phyloP scores from a whole-genome alignment of 2,329 filamentous ascomycete species.

The Ascochyta pisi region DNA sequence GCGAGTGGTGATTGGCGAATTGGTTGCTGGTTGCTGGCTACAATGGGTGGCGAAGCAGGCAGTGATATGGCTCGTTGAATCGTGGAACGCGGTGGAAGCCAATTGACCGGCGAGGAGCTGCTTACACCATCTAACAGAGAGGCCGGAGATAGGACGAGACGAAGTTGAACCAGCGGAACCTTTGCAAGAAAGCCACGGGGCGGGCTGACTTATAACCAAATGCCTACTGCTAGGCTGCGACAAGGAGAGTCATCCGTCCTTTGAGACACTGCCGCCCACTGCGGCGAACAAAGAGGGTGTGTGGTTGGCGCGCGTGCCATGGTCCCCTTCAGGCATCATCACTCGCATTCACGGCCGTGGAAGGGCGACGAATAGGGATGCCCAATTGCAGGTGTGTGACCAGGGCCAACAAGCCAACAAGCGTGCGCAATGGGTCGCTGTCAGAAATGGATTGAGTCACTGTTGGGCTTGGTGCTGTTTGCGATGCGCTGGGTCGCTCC shows the following conservation, averaged over 20 bases:
- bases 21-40: constrained; percentile 12
- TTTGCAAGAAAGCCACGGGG: constrained; percentile 32
- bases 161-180: constrained; percentile 29
- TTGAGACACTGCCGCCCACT: constrained; percentile 22
- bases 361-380: constrained; percentile 38
- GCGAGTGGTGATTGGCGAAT: constrained; percentile 14
- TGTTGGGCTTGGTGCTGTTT: constrained; percentile 25
- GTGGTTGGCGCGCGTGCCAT: constrained; percentile 28
- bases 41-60: constrained; percentile 33
- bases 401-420: constrained; percentile 29
- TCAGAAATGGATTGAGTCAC: constrained; percentile 36
- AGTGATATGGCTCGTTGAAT: constrained; percentile 29
- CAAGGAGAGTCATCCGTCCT: constrained; percentile 22
- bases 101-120: constrained; percentile 36
- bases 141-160: constrained; percentile 38
- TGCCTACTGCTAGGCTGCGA: constrained; percentile 18
- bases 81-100: constrained; percentile 44
- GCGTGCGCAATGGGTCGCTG: constrained; percentile 27
- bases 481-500: constrained; percentile 24
- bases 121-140: constrained; percentile 35
- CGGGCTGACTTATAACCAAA: constrained; percentile 34
- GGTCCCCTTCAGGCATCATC: constrained; percentile 30
- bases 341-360: constrained; percentile 30
- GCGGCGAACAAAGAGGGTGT: constrained; percentile 33
- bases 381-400: constrained; percentile 34